Percentiles rank a stretch among this genome's conserved stretches.
These are phyloP conservation scores for Casaregolazyma lundiana DNA, from an alignment of 1,139 yeast genomes.

Conservation along the genomic window DNA sequence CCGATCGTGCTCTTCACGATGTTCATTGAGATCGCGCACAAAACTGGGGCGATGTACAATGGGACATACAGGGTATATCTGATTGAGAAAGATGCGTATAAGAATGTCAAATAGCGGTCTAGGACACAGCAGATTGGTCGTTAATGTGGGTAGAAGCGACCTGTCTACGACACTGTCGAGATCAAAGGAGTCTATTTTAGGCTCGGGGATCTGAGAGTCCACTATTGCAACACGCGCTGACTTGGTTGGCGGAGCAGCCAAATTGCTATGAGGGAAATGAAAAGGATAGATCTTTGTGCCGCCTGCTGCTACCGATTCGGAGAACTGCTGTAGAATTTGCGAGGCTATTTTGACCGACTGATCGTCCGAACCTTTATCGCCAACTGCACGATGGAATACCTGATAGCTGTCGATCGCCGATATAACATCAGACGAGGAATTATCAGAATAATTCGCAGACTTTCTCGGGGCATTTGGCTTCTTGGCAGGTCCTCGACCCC, in stretches of 20 bases:
- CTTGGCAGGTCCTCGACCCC: constrained; percentile 9
- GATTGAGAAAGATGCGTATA: constrained; percentile 9
- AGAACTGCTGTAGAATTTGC: constrained; percentile 7
- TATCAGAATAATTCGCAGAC: neutral
- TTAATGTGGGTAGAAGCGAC: constrained; percentile 1
- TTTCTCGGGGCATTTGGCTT: neutral
- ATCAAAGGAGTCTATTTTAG: neutral
- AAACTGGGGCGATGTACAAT: constrained; percentile 14
- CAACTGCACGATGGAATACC: neutral
- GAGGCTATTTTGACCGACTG: constrained; percentile 7
- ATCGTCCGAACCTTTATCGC: constrained; percentile 1
- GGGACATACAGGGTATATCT: constrained; percentile 14
- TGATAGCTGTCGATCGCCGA: neutral
- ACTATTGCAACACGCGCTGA: neutral
- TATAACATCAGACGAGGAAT: neutral
- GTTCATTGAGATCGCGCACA: constrained; percentile 9
- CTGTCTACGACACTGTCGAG: neutral
- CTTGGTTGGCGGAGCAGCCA: neutral
- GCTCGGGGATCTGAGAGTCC: neutral
- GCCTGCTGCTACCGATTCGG: constrained; percentile 8
- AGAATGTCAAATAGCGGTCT: constrained; percentile 9
- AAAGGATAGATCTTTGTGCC: constrained; percentile 3
- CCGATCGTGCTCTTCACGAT: constrained; percentile 11
- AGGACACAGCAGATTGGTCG: constrained; percentile 12
- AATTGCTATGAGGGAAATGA: neutral